phyloP scores from a whole-genome alignment of 2,329 filamentous ascomycete genomes.

The Botrytis galanthina region DNA sequence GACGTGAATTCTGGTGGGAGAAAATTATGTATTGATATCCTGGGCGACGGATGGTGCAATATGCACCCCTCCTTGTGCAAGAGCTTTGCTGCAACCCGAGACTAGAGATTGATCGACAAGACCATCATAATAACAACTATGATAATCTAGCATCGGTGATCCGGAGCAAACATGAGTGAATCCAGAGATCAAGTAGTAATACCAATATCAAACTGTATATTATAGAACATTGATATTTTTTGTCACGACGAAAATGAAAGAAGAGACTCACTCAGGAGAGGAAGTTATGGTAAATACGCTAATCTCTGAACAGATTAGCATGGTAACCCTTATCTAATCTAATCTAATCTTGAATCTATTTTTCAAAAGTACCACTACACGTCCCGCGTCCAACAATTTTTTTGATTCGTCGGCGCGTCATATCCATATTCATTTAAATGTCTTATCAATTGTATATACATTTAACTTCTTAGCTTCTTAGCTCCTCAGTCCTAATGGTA shows the following conservation, averaged over 20 bases:
- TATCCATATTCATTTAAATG: neutral
- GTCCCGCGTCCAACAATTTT: neutral
- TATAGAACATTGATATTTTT: neutral
- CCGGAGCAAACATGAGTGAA: neutral
- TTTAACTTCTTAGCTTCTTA: neutral
- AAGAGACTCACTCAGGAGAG: neutral
- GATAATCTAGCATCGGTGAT: neutral
- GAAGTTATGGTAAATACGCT: neutral
- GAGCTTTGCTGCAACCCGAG: neutral
- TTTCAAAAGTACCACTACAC: neutral
- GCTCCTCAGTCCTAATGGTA: slow-evolving; percentile 38
- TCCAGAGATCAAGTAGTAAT: neutral
- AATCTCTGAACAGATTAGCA: neutral
- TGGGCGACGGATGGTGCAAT: slow-evolving; percentile 17
- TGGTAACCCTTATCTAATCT: neutral
- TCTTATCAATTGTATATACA: neutral
- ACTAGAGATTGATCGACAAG: neutral
- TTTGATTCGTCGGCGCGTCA: neutral
- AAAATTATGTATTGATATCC: neutral
- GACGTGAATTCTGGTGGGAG: neutral
- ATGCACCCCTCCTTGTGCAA: slow-evolving; percentile 18
- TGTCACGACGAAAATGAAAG: neutral
- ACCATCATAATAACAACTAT: neutral
- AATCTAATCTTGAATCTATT: neutral
- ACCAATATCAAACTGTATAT: neutral